Conservation (phyloP, 2,329 filamentous ascomycete species). For the Cercospora sp. region DNA sequence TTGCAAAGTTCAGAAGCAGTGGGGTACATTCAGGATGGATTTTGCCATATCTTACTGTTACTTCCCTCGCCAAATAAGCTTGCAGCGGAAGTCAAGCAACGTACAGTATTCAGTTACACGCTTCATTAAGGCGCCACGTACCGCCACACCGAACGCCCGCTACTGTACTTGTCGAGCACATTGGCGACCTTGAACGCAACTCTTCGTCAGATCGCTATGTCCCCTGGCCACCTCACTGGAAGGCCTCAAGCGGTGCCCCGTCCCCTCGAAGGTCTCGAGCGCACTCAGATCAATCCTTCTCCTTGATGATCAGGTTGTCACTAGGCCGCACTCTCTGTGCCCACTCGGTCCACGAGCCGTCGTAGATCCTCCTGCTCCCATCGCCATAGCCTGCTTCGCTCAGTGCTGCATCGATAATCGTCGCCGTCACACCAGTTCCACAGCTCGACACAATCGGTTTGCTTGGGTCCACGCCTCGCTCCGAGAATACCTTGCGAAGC, state of each 20-base stretch:
- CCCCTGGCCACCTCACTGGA: background rate
- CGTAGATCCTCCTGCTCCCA: constrained; percentile 71
- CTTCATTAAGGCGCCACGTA: background rate
- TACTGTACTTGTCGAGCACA: background rate
- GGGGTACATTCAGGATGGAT: background rate
- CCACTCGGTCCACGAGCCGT: constrained; percentile 84
- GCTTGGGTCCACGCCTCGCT: constrained; percentile 74
- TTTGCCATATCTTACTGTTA: background rate
- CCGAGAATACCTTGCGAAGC: constrained; percentile 72
- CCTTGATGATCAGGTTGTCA: constrained; percentile 40
- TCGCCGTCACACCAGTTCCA: constrained; percentile 91
- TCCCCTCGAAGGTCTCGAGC: background rate
- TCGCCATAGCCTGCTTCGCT: constrained; percentile 73
- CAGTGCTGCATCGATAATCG: constrained; percentile 83
- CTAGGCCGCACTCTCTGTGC: constrained; percentile 39
- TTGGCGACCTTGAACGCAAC: background rate
- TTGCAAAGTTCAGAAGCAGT: background rate
- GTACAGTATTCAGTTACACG: background rate
- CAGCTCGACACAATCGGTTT: constrained; percentile 86
- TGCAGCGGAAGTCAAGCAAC: background rate
- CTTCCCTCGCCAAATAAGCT: background rate
- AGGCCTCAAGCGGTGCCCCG: background rate
- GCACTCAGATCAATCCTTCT: constrained; percentile 1
- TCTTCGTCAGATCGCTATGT: background rate
- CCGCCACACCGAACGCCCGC: background rate